Evolutionary conservation across 140 eudicot genomes (phyloP).

Genomic region (Stevia rebaudiana): DNA sequence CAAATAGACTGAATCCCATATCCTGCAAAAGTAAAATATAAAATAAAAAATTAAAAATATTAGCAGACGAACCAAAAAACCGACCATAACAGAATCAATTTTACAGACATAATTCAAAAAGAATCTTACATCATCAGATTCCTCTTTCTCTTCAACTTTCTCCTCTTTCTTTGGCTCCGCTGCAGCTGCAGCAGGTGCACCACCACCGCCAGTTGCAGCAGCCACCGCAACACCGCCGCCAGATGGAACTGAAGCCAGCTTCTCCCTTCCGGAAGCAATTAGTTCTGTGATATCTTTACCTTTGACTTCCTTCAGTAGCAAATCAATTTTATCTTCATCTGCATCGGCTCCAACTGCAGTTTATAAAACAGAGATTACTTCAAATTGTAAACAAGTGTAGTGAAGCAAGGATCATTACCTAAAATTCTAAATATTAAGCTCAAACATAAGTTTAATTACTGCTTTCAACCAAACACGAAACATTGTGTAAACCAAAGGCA

Average conservation of each 20-base stretch:
- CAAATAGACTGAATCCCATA: slow-evolving; percentile 35
- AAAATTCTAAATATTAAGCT: no score
- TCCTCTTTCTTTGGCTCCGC: slow-evolving; percentile 72
- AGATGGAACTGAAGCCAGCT: slow-evolving; percentile 68
- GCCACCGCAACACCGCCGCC: slow-evolving; percentile 56
- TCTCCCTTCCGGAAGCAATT: slow-evolving; percentile 74
- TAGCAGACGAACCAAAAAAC: background rate
- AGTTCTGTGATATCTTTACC: slow-evolving; percentile 68
- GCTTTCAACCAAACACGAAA: background rate
- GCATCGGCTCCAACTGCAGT: slow-evolving; percentile 69
- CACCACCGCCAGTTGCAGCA: slow-evolving; percentile 38
- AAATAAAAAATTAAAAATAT: no score
- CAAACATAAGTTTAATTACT: no score
- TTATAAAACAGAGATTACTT: background rate
- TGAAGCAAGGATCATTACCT: background rate
- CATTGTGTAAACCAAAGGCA: background rate
- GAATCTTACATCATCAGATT: slow-evolving; percentile 52
- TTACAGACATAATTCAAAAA: background rate
- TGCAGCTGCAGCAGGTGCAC: slow-evolving; percentile 47
- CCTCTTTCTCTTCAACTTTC: slow-evolving; percentile 71
- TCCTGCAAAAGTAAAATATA: slow-evolving; percentile 21
- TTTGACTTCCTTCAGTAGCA: slow-evolving; percentile 45
- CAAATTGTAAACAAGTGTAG: background rate
- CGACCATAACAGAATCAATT: background rate
- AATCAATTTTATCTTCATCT: slow-evolving; percentile 55